These are phyloP conservation scores for Aspergillus asperescens DNA, from an alignment of 495 filamentous ascomycete species.

Conservation along the genomic window DNA sequence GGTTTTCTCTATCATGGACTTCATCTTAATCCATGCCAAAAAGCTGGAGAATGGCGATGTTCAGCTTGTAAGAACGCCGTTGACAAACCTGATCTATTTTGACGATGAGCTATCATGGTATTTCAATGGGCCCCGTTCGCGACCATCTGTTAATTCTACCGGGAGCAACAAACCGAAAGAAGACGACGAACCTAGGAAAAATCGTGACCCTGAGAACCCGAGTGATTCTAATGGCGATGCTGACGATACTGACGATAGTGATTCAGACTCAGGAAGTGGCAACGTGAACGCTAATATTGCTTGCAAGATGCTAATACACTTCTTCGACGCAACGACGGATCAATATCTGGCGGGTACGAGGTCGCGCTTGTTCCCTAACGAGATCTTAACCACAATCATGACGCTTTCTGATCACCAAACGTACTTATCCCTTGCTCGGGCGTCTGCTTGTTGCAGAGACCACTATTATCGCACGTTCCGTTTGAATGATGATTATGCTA, in stretches of 20 bases:
- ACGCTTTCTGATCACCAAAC: conserved; percentile 13
- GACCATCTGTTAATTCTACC: not conserved
- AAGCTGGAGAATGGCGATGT: not conserved
- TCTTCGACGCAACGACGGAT: conserved; percentile 14
- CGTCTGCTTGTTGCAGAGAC: conserved; percentile 12
- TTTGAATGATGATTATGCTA: conserved; percentile 16
- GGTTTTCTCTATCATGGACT: conserved; percentile 19
- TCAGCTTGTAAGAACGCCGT: conserved; percentile 7
- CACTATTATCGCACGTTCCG: conserved; percentile 7
- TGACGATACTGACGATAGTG: not conserved
- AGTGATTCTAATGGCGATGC: not conserved
- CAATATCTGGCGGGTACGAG: not conserved
- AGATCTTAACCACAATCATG: conserved; percentile 18
- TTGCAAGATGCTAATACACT: conserved; percentile 4
- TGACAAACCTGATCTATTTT: conserved; percentile 15
- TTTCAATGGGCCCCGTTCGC: conserved; percentile 10
- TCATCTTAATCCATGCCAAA: conserved; percentile 13
- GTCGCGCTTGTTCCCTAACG: conserved; percentile 12
- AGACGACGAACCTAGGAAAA: no score
- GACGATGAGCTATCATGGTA: conserved; percentile 11
- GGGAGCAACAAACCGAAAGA: not conserved
- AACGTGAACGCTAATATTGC: not conserved
- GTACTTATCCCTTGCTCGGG: conserved; percentile 8
- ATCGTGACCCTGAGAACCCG: not conserved
- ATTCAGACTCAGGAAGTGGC: no score